Evolutionary conservation across 164 flowering plant species (phyloP).

Genomic region (Tetrastigma voinierianum): DNA sequence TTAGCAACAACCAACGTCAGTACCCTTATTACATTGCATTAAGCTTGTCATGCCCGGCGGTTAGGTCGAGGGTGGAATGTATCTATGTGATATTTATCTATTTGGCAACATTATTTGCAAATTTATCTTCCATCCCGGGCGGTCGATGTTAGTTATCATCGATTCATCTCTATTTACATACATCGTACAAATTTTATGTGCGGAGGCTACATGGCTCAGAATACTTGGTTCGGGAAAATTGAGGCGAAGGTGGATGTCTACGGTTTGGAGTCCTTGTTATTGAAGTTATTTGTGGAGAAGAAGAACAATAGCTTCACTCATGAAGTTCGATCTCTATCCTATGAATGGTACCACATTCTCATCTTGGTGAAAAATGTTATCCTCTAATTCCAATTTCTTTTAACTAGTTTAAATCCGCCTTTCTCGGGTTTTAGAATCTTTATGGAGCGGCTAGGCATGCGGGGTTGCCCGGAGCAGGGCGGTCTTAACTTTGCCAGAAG

Average conservation of each 20-base stretch:
- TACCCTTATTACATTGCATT: too few relatives aligned
- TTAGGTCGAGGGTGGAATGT: not conserved
- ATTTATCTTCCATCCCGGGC: too few relatives aligned
- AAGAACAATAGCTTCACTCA: slow-evolving; percentile 32
- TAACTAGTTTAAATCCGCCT: not conserved
- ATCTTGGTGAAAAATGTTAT: not conserved
- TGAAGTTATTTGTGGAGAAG: slow-evolving; percentile 55
- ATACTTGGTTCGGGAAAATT: slow-evolving; percentile 55
- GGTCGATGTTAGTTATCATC: too few relatives aligned
- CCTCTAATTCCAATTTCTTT: not conserved
- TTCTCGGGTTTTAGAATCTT: slow-evolving; percentile 63
- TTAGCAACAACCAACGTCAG: too few relatives aligned
- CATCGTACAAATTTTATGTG: slow-evolving; percentile 13
- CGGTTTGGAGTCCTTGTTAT: slow-evolving; percentile 68
- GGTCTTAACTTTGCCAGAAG: too few relatives aligned
- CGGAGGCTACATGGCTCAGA: slow-evolving; percentile 78
- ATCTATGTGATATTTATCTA: too few relatives aligned
- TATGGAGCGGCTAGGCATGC: slow-evolving; percentile 35
- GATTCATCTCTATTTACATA: too few relatives aligned
- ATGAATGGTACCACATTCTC: slow-evolving; percentile 36
- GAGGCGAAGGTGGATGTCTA: slow-evolving; percentile 77
- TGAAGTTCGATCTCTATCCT: slow-evolving; percentile 34
- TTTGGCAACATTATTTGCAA: too few relatives aligned
- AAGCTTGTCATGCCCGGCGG: too few relatives aligned
- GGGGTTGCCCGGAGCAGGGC: too few relatives aligned